Evolutionary conservation across 2,329 filamentous ascomycete genomes (phyloP), one percentile per base, ranked within the genome.

Genomic region (Diaporthe sp.): DNA sequence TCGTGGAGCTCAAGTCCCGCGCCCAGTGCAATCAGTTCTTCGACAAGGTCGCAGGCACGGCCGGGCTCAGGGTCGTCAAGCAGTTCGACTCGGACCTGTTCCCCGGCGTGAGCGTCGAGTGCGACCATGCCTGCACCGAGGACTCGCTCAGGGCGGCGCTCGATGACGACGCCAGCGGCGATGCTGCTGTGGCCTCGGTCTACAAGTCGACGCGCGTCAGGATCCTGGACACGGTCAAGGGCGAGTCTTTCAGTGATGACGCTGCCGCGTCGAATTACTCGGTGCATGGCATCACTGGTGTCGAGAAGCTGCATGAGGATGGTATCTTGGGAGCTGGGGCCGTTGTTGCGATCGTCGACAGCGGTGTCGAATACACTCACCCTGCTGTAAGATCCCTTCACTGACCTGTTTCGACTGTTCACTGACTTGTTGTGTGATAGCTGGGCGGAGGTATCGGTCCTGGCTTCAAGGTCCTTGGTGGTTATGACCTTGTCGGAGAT

Each of bases 271-370:
- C 69, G 5, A 78, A 78, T 37, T 79, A 78, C 49, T 79, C 79
- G 8, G 76, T 79, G 4, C 79, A 80, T 62, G 69, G 71, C 53
- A 73, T 67, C 37, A 80, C 79, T 1, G 77, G 77, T 2, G 79
- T 80, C 2, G 77, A 77, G 62, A 75, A 77, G 62, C 72, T 79
- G n/a, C 79, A 80, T 15, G 72, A 59, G 2, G 58, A 68, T 4
- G 78, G 78, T 15, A 39, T 76, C 53, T 59, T 73, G 7, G 79
- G 79, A 19, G 74, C 78, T 44, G 79, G 79, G 0, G 78, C 67
- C 13, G 69, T 69, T 9, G 72, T 80, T 12, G 79, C 71, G 12
- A 67, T 80, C 12, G 76, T 80, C 1, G 79, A 80, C 51, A 78
- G 78, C 10, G 79, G 79, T 4, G 74, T 72, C 1, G 61, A 77